Evolutionary conservation across 768 basidiomycete genomes (phyloP), one percentile per base, ranked within the genome.

Genomic region (Megacollybia marginata): DNA sequence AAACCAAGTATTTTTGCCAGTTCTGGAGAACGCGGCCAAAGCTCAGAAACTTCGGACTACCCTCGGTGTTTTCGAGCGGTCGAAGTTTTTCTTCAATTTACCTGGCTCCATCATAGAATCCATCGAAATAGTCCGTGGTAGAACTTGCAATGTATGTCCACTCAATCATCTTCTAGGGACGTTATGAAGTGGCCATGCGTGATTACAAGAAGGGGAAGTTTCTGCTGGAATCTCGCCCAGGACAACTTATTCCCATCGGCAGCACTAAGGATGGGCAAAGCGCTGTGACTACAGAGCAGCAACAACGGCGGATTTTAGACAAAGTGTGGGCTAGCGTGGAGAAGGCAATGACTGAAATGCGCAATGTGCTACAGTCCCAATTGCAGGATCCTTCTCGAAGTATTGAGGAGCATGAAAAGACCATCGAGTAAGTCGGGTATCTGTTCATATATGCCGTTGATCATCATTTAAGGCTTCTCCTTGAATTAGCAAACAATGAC

Each of bases 21-120:
- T 97, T 28, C 75, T 99, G 38, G 95, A 98, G 63, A 97, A 97
- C 54, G 83, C 93, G 3, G 84, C 90, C 32, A 98, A 97, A 62
- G 92, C 95, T 12, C 84, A 92, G 60, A 91, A 93, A 64, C 71
- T 99, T 4, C 84, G 90, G 34, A 90, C 88, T 0, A 97, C 96
- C 0, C 79, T 98, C 6, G 87, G 91, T 33, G 91, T 98, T 16
- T 97, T 99, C 55, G 95, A 98, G 57, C 79, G 92, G 40, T 94
- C 91, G 46, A 95, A 94, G 59, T 99, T 97, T 76, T 91, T 98
- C 66, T 98, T 98, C 77, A 97, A 95, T 59, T 76, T 99, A n/a
- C 95, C 96, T 0, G 85, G 87, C 31, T 84, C 86, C 43, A 80
- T 99, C 19, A 76, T 88, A 19, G 95, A 94, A 61, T 85, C 79